Percentiles rank a stretch among this genome's conserved stretches.
These are phyloP conservation scores for Diacronema lutheri DNA, from an alignment of 78 protist species.

Conservation along the genomic window DNA sequence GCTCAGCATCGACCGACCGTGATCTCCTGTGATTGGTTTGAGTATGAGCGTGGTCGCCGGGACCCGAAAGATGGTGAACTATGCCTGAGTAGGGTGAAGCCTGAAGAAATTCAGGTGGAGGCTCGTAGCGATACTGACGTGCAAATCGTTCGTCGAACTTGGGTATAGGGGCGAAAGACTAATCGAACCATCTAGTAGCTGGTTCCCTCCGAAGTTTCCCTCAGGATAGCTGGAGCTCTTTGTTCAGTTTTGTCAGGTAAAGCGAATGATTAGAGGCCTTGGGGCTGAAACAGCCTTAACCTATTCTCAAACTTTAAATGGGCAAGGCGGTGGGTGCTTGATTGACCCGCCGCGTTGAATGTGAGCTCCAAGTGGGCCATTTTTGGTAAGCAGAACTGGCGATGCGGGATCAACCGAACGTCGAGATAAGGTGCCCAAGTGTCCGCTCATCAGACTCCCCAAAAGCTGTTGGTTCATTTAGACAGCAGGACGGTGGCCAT, in stretches of 20 bases:
- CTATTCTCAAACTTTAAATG: conserved; percentile 81
- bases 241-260: conserved; percentile 64
- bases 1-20: conserved; percentile 46
- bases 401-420: conserved; percentile 90
- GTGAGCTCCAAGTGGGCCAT: conserved; percentile 83
- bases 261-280: conserved; percentile 81
- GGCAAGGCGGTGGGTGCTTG: conserved; percentile 42
- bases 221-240: conserved; percentile 72
- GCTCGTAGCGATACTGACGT: conserved; percentile 87
- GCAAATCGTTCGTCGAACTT: conserved; percentile 87
- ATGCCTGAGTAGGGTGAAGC: conserved; percentile 81
- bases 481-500: conserved; percentile 89
- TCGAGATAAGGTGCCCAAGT: conserved; percentile 73
- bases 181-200: conserved; percentile 90
- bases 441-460: conserved; percentile 69
- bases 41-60: conserved; percentile 65
- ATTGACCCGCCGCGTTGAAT: conserved; percentile 24
- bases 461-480: conserved; percentile 82
- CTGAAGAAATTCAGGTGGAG: conserved; percentile 85
- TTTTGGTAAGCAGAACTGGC: conserved; percentile 92
- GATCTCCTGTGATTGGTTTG: conserved; percentile 44
- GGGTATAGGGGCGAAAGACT: conserved; percentile 94
- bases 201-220: conserved; percentile 94
- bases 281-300: conserved; percentile 58
- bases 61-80: conserved; percentile 91